Evolutionary conservation across 345 rosid species (phyloP).

Genomic region (Salix suchowensis): DNA sequence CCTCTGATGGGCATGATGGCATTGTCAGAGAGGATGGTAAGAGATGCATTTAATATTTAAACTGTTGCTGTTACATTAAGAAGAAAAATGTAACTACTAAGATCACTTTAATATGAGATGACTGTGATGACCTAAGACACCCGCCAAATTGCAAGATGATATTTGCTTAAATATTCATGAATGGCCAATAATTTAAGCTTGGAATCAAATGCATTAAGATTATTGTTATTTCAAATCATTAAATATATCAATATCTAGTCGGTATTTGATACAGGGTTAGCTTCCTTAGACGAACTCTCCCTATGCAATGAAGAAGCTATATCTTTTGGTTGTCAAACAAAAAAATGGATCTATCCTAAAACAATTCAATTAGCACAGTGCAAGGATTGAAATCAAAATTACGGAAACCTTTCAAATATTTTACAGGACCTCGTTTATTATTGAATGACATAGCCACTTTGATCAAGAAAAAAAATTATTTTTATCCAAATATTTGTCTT

Average conservation of each 20-base stretch:
- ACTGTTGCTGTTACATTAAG: not conserved
- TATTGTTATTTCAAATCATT: not conserved
- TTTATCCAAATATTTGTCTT: not conserved
- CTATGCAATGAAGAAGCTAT: not conserved
- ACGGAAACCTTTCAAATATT: not conserved
- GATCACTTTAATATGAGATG: not conserved
- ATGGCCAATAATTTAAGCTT: not conserved
- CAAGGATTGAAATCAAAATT: not conserved
- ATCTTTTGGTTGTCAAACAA: not conserved
- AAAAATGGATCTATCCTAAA: not conserved
- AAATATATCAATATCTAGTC: not conserved
- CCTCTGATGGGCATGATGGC: conserved; percentile 92
- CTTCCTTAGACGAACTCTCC: not conserved
- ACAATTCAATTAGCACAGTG: not conserved
- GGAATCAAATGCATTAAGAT: not conserved
- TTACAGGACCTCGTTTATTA: not conserved
- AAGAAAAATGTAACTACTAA: not conserved
- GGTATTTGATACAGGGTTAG: not conserved
- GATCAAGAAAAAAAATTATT: not conserved
- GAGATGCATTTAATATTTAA: not conserved
- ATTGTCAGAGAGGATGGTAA: conserved; percentile 80
- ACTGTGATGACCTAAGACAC: not conserved
- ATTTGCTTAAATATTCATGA: not conserved
- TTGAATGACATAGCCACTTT: not conserved
- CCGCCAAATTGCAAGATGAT: not conserved